Base-by-base conservation (phyloP, 306 rosid species). In the Vigna angularis region DNA sequence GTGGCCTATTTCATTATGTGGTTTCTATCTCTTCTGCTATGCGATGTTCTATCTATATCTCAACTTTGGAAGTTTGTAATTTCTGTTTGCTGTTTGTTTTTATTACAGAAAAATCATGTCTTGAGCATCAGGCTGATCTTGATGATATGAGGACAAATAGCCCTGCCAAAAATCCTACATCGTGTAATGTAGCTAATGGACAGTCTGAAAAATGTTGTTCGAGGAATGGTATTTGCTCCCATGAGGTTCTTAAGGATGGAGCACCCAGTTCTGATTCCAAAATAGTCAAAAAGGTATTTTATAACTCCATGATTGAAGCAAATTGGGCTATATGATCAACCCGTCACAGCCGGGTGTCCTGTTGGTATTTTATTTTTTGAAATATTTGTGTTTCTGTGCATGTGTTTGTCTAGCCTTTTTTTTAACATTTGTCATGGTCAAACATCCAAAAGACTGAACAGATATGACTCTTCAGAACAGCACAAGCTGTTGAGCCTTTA, bases 201-300 rank as follows among this genome's bases (percentile, higher is more conserved):
- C 48, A 52, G 58, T 62, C 82, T 74, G 89, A 85, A 77, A 72
- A 50, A 48, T 91, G 90, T 83, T 89, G 96, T 85, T 92, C 90
- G 61, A 85, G 73, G 58, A 87, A 91, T 78, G 98, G 98, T 70
- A 92, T 94, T 83, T 92, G 89, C 84, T 92, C 98, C 72, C 93
- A 95, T 79, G 98, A 93, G 77, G 91, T 93, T 83, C 98, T 95
- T 53, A 91, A 73, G 76, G 87, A 95, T 76, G 89, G 96, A 72
- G 86, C 70, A 66, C 69, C 88, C 28, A 66, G 73, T 87, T 87
- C 90, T 59, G 77, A 76, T 88, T 84, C 93, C 73, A 90, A 84
- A 81, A 68, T 73, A 76, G 24, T 70, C 32, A 86, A 82, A 86
- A 94, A 92, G 97, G 98, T 94, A 87, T 58, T 17, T 62, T 44